Evolutionary conservation across 2,329 filamentous ascomycete genomes (phyloP).

Genomic region (Xylariaceae sp.): DNA sequence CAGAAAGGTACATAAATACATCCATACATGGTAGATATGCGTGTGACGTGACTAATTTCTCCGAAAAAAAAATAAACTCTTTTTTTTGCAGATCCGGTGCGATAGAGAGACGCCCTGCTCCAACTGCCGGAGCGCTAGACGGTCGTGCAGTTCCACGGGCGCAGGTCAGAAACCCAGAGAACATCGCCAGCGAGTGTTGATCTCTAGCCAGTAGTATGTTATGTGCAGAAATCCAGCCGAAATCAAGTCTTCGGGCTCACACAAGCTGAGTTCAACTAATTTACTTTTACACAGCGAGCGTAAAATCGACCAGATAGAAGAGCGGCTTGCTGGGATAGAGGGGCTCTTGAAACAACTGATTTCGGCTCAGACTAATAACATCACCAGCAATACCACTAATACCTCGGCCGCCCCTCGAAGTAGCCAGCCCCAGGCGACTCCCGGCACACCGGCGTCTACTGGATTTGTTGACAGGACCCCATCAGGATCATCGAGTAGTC

Average conservation of each 20-base stretch:
- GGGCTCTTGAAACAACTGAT: conserved; percentile 31
- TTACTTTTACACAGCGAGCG: conserved; percentile 37
- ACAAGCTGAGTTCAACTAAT: neutral
- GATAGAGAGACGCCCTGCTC: conserved; percentile 54
- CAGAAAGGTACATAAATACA: conserved; percentile 28
- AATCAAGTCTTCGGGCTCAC: no score
- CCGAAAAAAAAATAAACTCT: no score
- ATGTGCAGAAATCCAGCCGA: no score
- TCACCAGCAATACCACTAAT: conserved; percentile 1
- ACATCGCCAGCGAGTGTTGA: conserved; percentile 50
- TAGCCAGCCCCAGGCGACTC: conserved; percentile 1
- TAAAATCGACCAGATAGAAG: conserved; percentile 42
- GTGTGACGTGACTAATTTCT: no score
- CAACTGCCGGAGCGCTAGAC: conserved; percentile 50
- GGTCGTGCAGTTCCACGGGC: conserved; percentile 50
- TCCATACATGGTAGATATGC: no score
- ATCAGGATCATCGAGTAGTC: conserved; percentile 15
- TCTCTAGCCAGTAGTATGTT: conserved; percentile 57
- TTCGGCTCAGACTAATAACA: conserved; percentile 3
- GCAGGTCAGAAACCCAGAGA: conserved; percentile 50
- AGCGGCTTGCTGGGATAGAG: conserved; percentile 36
- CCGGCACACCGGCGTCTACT: neutral
- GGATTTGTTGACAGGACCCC: conserved; percentile 1
- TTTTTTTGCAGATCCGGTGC: conserved; percentile 56
- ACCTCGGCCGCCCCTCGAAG: neutral